Evolutionary conservation across 495 filamentous ascomycete species (phyloP), one percentile per base, ranked within the genome.

Genomic region (Penicillium roqueforti): DNA sequence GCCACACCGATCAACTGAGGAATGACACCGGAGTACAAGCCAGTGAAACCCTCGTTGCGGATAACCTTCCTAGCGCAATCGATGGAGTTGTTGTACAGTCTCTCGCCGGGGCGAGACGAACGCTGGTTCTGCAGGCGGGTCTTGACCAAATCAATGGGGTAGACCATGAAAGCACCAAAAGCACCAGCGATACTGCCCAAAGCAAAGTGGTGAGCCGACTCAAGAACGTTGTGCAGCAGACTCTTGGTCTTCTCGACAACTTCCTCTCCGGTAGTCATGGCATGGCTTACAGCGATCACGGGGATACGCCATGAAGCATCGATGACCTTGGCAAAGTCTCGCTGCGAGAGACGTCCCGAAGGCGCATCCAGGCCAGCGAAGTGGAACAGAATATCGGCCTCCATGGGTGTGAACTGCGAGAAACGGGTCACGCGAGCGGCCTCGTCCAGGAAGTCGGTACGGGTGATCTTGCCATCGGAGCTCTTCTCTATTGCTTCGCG

Each of bases 81-180:
- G 28, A 96, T 62, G 20, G 91, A 96, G 76, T 98, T 98, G 68
- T 92, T 96, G 72, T 98, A 98, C 57, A 97, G 75, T 54, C 87
- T 72, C 69, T 96, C 84, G 56, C 93, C 93, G 4, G 91, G 89
- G 22, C 86, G 80, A 16, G 77, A 80, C 29, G 81, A 83, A 47
- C 93, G 82, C 74, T 98, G 93, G 73, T 97, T 98, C 69, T 98
- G 93, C 91, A 98, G 91, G 31, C 93, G 84, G 8, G 93, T 98
- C 82, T 98, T 98, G 57, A 98, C 93, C 41, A 98, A 76, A 73
- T 98, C 93, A 68, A 98, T 97, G 23, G 93, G 93, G 69, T 98
- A 98, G 37, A 98, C 93, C 86, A 97, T 95, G 69, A 97, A 97
- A 13, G 93, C 93, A 63, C 93, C 93, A 62, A 97, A 98, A 19